Percentiles rank a stretch among this genome's conserved stretches.
These are phyloP conservation scores for Trametes villosa DNA, from an alignment of 768 basidiomycete species.

Conservation along the genomic window DNA sequence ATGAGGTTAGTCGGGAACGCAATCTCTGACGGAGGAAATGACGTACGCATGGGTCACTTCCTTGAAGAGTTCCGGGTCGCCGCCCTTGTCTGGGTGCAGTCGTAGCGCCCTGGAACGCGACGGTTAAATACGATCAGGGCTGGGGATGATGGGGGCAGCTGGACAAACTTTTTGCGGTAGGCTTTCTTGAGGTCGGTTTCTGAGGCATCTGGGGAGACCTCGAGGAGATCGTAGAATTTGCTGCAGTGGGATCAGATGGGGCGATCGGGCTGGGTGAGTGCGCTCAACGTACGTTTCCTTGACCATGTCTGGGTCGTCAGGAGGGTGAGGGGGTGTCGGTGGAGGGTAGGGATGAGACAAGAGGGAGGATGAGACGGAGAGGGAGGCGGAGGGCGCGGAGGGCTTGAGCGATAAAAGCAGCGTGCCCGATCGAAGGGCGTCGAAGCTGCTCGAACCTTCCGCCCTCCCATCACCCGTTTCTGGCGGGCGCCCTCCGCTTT, in stretches of 20 bases:
- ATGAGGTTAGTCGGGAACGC: constrained; percentile 4
- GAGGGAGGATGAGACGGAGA: not conserved
- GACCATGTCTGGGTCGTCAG: constrained; percentile 52
- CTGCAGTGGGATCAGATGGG: constrained; percentile 42
- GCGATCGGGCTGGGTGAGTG: constrained; percentile 13
- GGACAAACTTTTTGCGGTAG: constrained; percentile 84
- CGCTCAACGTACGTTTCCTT: constrained; percentile 62
- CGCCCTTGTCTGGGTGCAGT: constrained; percentile 92
- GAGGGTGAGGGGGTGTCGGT: constrained; percentile 22
- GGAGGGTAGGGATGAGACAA: constrained; percentile 10
- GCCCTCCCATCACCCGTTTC: constrained; percentile 10
- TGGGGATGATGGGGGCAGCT: not conserved
- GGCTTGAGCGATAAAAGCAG: constrained; percentile 34
- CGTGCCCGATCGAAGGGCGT: constrained; percentile 41
- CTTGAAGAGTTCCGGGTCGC: constrained; percentile 96
- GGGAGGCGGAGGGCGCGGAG: constrained; percentile 20
- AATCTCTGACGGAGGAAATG: constrained; percentile 17
- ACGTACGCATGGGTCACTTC: constrained; percentile 94
- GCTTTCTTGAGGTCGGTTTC: constrained; percentile 93
- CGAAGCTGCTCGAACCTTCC: constrained; percentile 41
- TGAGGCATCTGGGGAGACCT: constrained; percentile 76
- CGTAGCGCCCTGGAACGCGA: constrained; percentile 67
- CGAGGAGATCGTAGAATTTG: constrained; percentile 93
- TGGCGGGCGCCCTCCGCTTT: not conserved
- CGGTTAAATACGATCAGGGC: constrained; percentile 13